Evolutionary conservation across 192 early-diverging fungal genomes (phyloP), one percentile per base, ranked within the genome.

Genomic region (Allomyces javanicus): DNA sequence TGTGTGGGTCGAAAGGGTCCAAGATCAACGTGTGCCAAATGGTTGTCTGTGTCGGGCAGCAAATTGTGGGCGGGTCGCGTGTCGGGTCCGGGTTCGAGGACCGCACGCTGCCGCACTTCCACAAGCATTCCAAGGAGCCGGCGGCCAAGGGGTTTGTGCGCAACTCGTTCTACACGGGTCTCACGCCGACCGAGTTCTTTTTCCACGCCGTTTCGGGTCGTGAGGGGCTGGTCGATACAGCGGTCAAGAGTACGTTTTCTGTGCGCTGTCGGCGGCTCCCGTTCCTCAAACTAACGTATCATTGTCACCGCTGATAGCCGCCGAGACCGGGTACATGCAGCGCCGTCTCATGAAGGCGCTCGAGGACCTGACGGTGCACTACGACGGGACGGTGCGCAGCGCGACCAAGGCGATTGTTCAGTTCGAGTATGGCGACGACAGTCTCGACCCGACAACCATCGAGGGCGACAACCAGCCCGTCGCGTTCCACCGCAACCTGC

Each of bases 1-100:
- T 89, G n/a, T 97, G 95, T 75, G 95, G 93, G 44, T 99, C 97
- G 61, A 99, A 99, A 74, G 96, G 96, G 70, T 97, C 94, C 62
- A 83, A 89, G 61, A 85, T 94, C 74, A 99, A 99, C 79, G 95
- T 97, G 69, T 96, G 90, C 25, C 97, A 99, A 73, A 99, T 99
- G 97, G 91, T 97, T 71, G 94, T 95, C 67, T 95, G 93, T 86
- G 97, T 99, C 67, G 97, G 94, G 69, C 97, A 99, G 78, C 97
- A 99, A 72, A 97, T 96, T 86, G 92, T 99, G 74, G 91, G 86
- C 72, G 90, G 91, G 63, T 87, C 77, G 67, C 93, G 97, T 83
- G 90, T 99, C 72, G 89, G 89, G 17, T 84, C 96, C 73, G 97
- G 97, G 63, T 99, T 99, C 72, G 87, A 88, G 55, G 94, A 99